These are phyloP conservation scores for Ensete ventricosum DNA, from an alignment of 176 grass and related monocot genomes.

Conservation along the genomic window DNA sequence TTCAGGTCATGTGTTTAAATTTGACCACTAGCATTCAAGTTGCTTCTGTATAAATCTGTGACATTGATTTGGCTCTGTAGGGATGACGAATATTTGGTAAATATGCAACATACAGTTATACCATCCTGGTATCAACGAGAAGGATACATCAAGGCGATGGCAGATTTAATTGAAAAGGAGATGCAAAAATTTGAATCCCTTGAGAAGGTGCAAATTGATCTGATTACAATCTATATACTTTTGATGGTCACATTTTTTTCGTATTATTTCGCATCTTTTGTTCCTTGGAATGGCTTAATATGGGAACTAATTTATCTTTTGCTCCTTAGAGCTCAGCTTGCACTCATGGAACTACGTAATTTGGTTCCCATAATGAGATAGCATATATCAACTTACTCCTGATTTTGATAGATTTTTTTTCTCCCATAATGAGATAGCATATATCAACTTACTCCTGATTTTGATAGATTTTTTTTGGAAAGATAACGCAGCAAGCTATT, in stretches of 20 bases:
- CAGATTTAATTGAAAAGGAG: constrained; percentile 88
- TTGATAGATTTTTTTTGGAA: too few relatives aligned
- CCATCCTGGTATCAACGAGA: constrained; percentile 99
- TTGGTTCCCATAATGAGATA: too few relatives aligned
- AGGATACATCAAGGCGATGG: constrained; percentile 97
- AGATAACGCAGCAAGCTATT: too few relatives aligned
- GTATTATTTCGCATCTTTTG: too few relatives aligned
- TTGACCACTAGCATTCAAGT: background rate
- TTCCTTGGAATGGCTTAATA: too few relatives aligned
- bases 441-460: too few relatives aligned
- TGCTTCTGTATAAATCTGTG: constrained; percentile 12
- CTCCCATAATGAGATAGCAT: too few relatives aligned
- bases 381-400: too few relatives aligned
- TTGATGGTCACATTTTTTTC: background rate
- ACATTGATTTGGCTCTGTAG: constrained; percentile 34
- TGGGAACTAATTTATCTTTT: too few relatives aligned
- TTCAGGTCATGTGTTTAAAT: constrained; percentile 54
- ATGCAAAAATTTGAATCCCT: constrained; percentile 64
- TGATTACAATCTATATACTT: background rate
- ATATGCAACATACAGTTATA: constrained; percentile 99
- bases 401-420: too few relatives aligned
- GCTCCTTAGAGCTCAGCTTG: too few relatives aligned
- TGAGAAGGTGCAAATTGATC: constrained; percentile 39
- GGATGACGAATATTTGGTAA: constrained; percentile 95
- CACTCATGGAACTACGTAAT: too few relatives aligned